Evolutionary conservation across 2,329 filamentous ascomycete species (phyloP), one percentile per base, ranked within the genome.

Genomic region (Akanthomyces muscarius): DNA sequence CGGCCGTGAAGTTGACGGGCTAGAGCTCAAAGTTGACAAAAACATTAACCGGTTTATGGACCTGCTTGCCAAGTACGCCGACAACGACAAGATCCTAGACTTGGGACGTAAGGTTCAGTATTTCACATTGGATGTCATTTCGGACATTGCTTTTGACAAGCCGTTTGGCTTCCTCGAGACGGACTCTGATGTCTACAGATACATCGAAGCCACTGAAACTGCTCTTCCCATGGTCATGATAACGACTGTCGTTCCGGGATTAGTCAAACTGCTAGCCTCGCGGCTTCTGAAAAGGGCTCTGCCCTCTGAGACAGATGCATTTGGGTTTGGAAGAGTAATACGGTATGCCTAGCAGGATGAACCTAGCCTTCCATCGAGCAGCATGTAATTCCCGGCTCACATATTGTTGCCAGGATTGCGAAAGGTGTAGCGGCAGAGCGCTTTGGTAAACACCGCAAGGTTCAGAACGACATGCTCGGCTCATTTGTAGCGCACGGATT

Each of bases 71-170:
- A 76, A 75, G 59, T 81, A 80, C 56, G 67, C 72, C 16, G 50
- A 33, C 23, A 63, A 60, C 8, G 78, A 75, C 61, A 79, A 81
- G 54, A 67, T 76, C 18, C 72, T 82, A 67, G 81, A 85, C 63
- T 68, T 84, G 23, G 78, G 77, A 3, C 71, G 72, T 6, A 79
- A 80, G 38, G 75, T 77, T 2, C 80, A 82, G 48, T 83, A 76
- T 71, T 80, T 84, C 47, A 83, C 81, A 0, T 69, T 85, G 0
- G 83, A 86, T 63, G 79, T 84, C 30, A 82, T 85, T 51, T 81
- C 78, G 14, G 76, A 78, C 18, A 65, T 85, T 13, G 81, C 80
- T 1, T 80, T 84, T 48, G 81, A 81, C 8, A 69, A 77, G 38
- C 71, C 76, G 0, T 81, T 83, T 64, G 80, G 81, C 16, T 81